Percentiles rank a stretch among this genome's conserved stretches.
These are phyloP conservation scores for Penicillium ucsense DNA, from an alignment of 495 filamentous ascomycete species.

Conservation along the genomic window DNA sequence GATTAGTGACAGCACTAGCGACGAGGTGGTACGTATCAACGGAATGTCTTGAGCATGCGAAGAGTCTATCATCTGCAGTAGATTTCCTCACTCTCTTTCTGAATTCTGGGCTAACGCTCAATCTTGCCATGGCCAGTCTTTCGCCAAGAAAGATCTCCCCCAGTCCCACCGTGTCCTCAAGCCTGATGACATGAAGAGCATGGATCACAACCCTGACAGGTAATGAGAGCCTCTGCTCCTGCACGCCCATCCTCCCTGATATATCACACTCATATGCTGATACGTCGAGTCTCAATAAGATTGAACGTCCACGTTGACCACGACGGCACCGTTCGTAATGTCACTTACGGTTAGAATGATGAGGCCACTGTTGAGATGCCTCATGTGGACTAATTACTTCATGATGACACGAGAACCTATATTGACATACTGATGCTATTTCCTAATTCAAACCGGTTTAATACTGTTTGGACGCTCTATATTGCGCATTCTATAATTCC, in stretches of 20 bases:
- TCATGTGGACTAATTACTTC: background rate
- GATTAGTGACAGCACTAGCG: constrained; percentile 35
- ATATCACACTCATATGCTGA: too few relatives aligned
- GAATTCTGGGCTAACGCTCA: background rate
- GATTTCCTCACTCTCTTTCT: too few relatives aligned
- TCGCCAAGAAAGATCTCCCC: constrained; percentile 67
- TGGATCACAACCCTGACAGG: constrained; percentile 52
- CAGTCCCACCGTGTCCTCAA: constrained; percentile 55
- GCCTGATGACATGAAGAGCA: constrained; percentile 51
- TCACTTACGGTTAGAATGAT: constrained; percentile 34
- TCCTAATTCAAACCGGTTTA: too few relatives aligned
- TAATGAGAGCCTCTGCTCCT: constrained; percentile 17
- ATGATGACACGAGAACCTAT: background rate
- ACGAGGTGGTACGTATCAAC: constrained; percentile 35
- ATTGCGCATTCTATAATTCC: too few relatives aligned
- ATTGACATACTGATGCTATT: too few relatives aligned
- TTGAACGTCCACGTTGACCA: constrained; percentile 66
- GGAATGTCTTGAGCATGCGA: background rate
- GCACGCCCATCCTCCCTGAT: too few relatives aligned
- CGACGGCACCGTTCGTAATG: constrained; percentile 64
- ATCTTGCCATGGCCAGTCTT: constrained; percentile 41
- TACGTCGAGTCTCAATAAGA: constrained; percentile 18
- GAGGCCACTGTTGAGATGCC: too few relatives aligned
- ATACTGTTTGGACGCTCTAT: too few relatives aligned
- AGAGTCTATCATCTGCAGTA: background rate